These are phyloP conservation scores for Talaromyces amestolkiae DNA, from an alignment of 2,329 filamentous ascomycete species.

Conservation along the genomic window DNA sequence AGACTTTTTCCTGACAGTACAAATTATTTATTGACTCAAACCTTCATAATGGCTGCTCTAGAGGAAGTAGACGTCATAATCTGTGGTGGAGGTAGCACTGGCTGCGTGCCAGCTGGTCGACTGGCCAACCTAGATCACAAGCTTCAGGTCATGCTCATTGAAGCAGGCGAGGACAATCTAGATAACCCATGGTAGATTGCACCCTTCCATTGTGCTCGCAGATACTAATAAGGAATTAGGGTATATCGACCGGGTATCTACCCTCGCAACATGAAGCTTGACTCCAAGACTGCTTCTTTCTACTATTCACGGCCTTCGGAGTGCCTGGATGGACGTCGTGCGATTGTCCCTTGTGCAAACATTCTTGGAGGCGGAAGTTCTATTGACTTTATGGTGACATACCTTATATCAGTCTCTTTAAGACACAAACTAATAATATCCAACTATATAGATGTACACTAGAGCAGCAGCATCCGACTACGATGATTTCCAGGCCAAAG, in stretches of 20 bases:
- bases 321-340: conserved; percentile 67
- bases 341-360: conserved; percentile 72
- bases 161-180: conserved; percentile 69
- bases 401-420: background rate
- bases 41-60: conserved; percentile 57
- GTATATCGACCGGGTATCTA: conserved; percentile 74
- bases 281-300: conserved; percentile 78
- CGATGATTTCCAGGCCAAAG: conserved; percentile 75
- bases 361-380: conserved; percentile 70
- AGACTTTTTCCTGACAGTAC: background rate
- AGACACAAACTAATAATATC: background rate
- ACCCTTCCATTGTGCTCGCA: background rate
- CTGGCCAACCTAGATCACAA: conserved; percentile 74
- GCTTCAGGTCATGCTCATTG: conserved; percentile 67
- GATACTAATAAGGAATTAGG: conserved; percentile 36
- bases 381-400: conserved; percentile 70
- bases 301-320: conserved; percentile 74
- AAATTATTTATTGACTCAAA: background rate
- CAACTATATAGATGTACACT: conserved; percentile 62
- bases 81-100: conserved; percentile 67
- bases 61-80: conserved; percentile 83
- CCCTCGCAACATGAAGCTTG: conserved; percentile 74
- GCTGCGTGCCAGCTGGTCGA: conserved; percentile 43
- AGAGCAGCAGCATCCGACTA: conserved; percentile 70
- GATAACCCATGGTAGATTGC: conserved; percentile 65